Evolutionary conservation across 257 asterid species (phyloP).

Genomic region (Przewalskia tangutica): DNA sequence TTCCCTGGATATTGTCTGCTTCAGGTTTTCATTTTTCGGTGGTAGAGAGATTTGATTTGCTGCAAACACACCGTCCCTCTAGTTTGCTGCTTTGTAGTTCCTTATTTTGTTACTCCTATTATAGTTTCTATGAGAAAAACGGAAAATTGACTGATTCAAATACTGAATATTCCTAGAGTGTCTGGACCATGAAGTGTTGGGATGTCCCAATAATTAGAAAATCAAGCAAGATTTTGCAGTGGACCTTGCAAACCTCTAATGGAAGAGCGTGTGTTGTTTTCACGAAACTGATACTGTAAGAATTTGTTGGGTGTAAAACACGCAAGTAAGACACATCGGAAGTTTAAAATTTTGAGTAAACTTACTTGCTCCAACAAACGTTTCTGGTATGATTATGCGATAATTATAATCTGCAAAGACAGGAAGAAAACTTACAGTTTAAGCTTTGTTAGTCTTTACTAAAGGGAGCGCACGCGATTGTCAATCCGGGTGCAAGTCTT

Average conservation of each 20-base stretch:
- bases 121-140: neutral
- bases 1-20: neutral
- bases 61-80: neutral
- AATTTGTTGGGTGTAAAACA: no score
- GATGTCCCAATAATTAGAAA: neutral
- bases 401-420: no score
- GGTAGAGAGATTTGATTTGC: neutral
- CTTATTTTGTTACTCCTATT: neutral
- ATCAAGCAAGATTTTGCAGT: neutral
- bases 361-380: no score
- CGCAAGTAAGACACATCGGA: no score
- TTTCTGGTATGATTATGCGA: no score
- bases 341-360: no score
- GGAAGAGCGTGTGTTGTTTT: neutral
- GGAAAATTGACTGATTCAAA: neutral
- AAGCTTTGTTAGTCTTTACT: no score
- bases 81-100: neutral
- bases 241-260: neutral
- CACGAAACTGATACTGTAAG: no score
- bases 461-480: no score
- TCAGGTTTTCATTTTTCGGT: neutral
- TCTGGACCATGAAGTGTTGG: neutral
- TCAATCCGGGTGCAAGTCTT: no score
- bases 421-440: no score
- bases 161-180: neutral